These are phyloP conservation scores for Colletotrichum liriopes DNA, from an alignment of 2,329 filamentous ascomycete genomes.

Conservation along the genomic window DNA sequence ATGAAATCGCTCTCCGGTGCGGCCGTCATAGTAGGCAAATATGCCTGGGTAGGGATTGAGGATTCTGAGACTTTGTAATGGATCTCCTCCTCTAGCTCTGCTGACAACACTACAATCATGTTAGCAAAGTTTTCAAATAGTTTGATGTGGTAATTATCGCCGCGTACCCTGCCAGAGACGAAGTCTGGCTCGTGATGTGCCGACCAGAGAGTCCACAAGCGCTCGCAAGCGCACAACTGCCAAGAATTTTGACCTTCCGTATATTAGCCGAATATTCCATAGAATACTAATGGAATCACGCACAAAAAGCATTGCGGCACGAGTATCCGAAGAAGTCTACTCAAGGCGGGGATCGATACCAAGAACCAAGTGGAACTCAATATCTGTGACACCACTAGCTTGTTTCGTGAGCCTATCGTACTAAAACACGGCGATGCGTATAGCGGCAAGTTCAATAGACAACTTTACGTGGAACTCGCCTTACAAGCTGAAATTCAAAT, in stretches of 20 bases:
- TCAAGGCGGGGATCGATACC: background rate
- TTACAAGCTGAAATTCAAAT: background rate
- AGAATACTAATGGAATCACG: background rate
- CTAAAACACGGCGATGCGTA: too few species aligned
- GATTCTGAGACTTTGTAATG: conserved; percentile 33
- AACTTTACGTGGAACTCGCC: background rate
- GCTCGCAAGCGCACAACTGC: conserved; percentile 3
- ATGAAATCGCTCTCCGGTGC: conserved; percentile 40
- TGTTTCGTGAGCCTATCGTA: background rate
- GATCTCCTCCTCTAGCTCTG: conserved; percentile 32
- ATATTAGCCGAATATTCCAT: background rate
- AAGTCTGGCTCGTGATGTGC: background rate
- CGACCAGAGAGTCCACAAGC: conserved; percentile 33
- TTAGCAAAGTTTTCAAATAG: background rate
- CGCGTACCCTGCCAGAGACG: background rate
- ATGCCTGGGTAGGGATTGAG: conserved; percentile 38
- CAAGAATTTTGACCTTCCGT: background rate
- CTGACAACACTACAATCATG: background rate
- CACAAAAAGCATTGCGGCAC: background rate
- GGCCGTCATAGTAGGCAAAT: conserved; percentile 43
- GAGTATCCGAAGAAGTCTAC: background rate
- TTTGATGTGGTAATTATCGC: background rate
- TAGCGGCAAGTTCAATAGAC: background rate
- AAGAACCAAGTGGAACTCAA: background rate
- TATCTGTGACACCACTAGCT: background rate